Base-by-base conservation (phyloP, 768 basidiomycete species). In the Melanogaster broomeanus region DNA sequence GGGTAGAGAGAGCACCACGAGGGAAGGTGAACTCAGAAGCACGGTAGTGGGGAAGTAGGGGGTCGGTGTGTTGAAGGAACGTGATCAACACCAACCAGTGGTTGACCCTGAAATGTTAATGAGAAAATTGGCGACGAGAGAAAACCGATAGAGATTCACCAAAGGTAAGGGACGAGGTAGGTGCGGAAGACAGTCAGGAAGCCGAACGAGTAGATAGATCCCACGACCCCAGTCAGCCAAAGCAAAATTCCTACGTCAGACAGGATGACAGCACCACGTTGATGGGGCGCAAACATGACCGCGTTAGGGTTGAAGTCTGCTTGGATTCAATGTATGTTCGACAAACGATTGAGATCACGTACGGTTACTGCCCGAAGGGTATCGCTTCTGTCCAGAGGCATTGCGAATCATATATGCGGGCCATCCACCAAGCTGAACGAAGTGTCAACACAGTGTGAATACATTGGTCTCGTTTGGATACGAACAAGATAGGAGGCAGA, bases 1-100 rank as follows among this genome's bases (percentile, higher is more conserved):
- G 77, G 11, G 96, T 99, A 46, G 90, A 75, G 46, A 98, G 84
- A 15, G 96, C 96, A 52, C 96, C 96, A 60, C 93, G 90, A 39
- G 87, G 77, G 81, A 98, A 99, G 34, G 87, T 94, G 79, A 96
- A 98, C 65, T 89, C 87, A 33, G 82, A 66, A 13, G 86, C 82
- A 57, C 90, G 89, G 79, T 97, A 98, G 74, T 98, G 96, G 43
- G 95, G 95, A 39, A 98, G 82, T 41, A 88, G 70, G 18, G 95
- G 93, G 73, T 98, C 96, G 61, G 96, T 98, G 77, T 99, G 96
- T 75, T 99, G 96, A 45, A 98, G 79, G 88, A 93, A 98, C 18
- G 94, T 97, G 76, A 98, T 97, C 61, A 93, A 64, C 51, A 98
- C 92, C 48, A 98, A 80, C 94, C 94, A 97, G 78, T 93, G 91